These are phyloP conservation scores for Mrakia hoshinonis DNA, from an alignment of 768 basidiomycete genomes.

Conservation along the genomic window DNA sequence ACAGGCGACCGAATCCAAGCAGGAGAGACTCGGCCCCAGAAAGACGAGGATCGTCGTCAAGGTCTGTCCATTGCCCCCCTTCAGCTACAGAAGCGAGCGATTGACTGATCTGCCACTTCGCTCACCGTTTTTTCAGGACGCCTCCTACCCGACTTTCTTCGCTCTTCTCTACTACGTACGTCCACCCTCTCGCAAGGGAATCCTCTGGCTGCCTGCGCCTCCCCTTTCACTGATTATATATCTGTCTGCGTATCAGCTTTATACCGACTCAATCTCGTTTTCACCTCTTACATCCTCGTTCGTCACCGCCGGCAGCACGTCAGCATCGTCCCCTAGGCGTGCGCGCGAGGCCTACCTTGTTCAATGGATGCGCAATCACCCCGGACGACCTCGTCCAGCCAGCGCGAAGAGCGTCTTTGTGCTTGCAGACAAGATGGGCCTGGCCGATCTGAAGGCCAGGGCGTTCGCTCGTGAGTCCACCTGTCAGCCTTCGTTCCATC, in stretches of 20 bases:
- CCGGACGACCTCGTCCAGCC: constrained; percentile 2
- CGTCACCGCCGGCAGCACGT: background rate
- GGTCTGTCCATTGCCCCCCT: constrained; percentile 37
- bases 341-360: constrained; percentile 16
- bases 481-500: background rate
- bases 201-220: background rate
- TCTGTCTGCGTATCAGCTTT: constrained; percentile 43
- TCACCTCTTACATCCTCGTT: constrained; percentile 64
- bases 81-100: background rate
- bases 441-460: constrained; percentile 17
- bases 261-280: constrained; percentile 54
- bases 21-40: constrained; percentile 9
- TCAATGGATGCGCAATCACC: constrained; percentile 9
- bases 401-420: constrained; percentile 26
- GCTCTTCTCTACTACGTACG: constrained; percentile 60
- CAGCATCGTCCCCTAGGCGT: background rate
- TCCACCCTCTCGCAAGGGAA: background rate
- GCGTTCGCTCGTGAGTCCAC: constrained; percentile 17
- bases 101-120: background rate
- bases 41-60: constrained; percentile 51
- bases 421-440: constrained; percentile 28
- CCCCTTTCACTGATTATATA: background rate
- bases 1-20: background rate
- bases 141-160: constrained; percentile 56
- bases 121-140: constrained; percentile 29